Base-by-base conservation (phyloP, 352 stramenopile species). In the Thraustochytrium sp. region DNA sequence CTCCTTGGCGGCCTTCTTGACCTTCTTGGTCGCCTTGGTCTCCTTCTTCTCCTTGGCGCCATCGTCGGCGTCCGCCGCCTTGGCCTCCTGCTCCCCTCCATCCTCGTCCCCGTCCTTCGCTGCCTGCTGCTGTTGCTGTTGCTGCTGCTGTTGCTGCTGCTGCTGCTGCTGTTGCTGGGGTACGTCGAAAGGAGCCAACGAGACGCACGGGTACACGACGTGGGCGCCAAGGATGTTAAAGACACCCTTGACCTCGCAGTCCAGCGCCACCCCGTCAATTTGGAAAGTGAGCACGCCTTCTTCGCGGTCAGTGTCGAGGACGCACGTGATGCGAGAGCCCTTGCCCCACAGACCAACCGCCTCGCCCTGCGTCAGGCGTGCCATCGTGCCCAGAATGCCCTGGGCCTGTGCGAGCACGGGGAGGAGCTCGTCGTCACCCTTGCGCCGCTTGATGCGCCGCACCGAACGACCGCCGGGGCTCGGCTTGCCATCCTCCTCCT, bases 311-410 rank as follows among this genome's bases (percentile, higher is more conserved):
- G 68, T 80, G 38, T 80, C 51, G 68, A 80, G 68, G 34, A 80
- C 53, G 68, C 68, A 80, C 21, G 68, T 75, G 8, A 80, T 31
- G 3, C 42, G 46, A 4, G 68, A 73, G n/a, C 68, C 68, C 11
- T 38, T 61, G 68, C 68, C 68, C 68, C 68, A 80, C 18, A 80
- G 18, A 4, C 76, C 76, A 5, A 80, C 68, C 37, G 46, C 40
- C 42, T 80, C 68, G 34, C 68, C 68, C 23, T 42, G 44, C 46
- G 26, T 75, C 44, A 80, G n/a, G 13, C 53, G 48, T 3, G 46
- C 68, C 34, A 80, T 80, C 8, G 68, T 48, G 53, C 68, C 68
- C 29, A 80, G 68, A 8, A 63, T 29, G n/a, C 68, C 68, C 3
- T 29, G 9, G 13, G 68, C 68, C n/a, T 80, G 18, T n/a, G 5